Percentiles rank a stretch among this genome's conserved stretches.
phyloP scores from a whole-genome alignment of 75 land plant species.

The Gnetum montanum region DNA sequence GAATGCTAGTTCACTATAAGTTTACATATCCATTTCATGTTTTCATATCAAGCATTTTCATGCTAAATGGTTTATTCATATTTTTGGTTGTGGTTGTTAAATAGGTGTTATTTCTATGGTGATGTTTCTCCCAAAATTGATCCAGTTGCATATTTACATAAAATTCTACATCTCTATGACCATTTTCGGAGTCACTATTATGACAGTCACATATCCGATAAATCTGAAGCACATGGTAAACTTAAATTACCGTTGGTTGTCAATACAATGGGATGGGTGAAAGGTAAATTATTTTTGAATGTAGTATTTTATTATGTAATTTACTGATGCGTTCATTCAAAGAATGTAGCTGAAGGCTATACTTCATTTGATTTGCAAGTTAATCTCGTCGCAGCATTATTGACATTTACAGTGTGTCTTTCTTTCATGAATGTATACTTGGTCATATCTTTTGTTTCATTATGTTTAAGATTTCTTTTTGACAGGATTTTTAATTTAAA shows the following conservation, averaged over 20 bases:
- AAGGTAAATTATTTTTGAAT: constrained; percentile 54
- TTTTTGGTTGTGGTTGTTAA: constrained; percentile 7
- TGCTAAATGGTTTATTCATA: background rate
- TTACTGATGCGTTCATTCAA: too few species aligned
- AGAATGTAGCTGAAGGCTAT: too few species aligned
- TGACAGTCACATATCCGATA: background rate
- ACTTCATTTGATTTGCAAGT: too few species aligned
- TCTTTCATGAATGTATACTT: background rate
- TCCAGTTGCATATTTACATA: constrained; percentile 43
- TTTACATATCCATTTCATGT: too few species aligned
- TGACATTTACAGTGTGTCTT: too few species aligned
- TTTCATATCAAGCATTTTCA: too few species aligned
- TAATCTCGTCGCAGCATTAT: too few species aligned
- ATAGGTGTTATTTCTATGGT: constrained; percentile 81
- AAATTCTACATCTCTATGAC: constrained; percentile 45
- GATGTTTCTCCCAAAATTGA: constrained; percentile 69
- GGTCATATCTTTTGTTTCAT: too few species aligned
- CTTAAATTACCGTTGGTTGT: constrained; percentile 54
- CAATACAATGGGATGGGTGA: constrained; percentile 92
- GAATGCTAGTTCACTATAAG: too few species aligned
- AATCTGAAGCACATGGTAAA: constrained; percentile 10
- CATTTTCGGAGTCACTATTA: constrained; percentile 36
- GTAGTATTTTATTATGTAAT: too few species aligned
- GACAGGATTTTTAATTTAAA: background rate
- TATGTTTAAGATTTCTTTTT: background rate